Evolutionary conservation across 106 monocot genomes (phyloP).

Genomic region (Gastrodia elata): DNA sequence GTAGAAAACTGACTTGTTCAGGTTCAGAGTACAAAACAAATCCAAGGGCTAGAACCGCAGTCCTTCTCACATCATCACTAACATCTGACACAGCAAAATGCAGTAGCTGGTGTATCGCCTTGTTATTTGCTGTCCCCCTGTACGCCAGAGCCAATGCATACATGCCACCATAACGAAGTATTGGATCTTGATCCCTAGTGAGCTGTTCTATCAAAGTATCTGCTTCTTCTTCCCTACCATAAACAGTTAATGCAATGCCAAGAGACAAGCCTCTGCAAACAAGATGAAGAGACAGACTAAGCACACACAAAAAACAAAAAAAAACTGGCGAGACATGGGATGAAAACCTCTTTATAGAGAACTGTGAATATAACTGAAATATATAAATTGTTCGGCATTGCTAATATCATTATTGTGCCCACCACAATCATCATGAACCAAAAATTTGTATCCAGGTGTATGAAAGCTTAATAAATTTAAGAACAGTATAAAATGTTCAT

Average conservation of each 20-base stretch:
- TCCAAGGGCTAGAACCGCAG: slow-evolving; percentile 94
- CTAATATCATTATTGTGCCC: neutral
- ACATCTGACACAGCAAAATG: slow-evolving; percentile 99
- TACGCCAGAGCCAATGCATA: slow-evolving; percentile 95
- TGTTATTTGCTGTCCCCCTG: slow-evolving; percentile 94
- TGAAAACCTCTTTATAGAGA: neutral
- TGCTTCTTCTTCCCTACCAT: slow-evolving; percentile 97
- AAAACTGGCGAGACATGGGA: neutral
- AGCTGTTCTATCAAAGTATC: slow-evolving; percentile 95
- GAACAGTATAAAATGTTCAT: neutral
- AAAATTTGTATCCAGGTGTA: neutral
- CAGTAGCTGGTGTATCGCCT: slow-evolving; percentile 95
- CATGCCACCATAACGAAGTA: slow-evolving; percentile 99
- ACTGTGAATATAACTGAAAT: neutral
- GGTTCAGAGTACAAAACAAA: slow-evolving; percentile 93
- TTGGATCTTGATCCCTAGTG: slow-evolving; percentile 98
- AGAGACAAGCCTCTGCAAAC: slow-evolving; percentile 53
- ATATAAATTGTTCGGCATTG: no score
- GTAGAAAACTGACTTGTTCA: slow-evolving; percentile 59
- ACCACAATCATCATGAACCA: no score
- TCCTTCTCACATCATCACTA: slow-evolving; percentile 96
- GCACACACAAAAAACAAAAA: neutral
- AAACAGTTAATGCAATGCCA: slow-evolving; percentile 92
- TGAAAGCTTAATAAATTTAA: neutral
- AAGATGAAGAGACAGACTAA: neutral